Conservation (phyloP, 352 stramenopile genomes). For the Phytophthora megakarya region DNA sequence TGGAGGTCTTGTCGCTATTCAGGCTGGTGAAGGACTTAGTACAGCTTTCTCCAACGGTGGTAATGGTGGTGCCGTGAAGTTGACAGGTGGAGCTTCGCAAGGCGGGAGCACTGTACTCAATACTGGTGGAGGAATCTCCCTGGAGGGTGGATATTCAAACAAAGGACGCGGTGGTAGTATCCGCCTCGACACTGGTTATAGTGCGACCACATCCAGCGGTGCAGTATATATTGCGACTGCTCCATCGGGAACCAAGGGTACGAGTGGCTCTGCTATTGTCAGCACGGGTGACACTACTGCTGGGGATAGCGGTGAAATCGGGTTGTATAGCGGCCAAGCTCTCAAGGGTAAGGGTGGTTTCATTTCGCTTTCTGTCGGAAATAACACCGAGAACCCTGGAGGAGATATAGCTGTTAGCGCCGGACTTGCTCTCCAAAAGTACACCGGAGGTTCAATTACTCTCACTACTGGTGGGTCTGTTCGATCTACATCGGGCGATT, state of each 20-base stretch:
- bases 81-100: conserved; percentile 84
- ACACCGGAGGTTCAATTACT: conserved; percentile 54
- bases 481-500: conserved; percentile 61
- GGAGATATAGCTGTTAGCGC: conserved; percentile 68
- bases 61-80: conserved; percentile 82
- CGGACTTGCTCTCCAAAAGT: conserved; percentile 67
- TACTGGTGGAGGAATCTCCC: conserved; percentile 70
- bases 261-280: conserved; percentile 50
- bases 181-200: conserved; percentile 51
- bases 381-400: conserved; percentile 53
- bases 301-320: conserved; percentile 69
- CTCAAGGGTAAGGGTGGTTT: conserved; percentile 63
- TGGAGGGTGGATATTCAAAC: conserved; percentile 75
- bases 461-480: conserved; percentile 63
- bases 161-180: conserved; percentile 64
- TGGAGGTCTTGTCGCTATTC: conserved; percentile 53
- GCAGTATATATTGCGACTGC: conserved; percentile 53
- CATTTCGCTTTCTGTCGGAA: conserved; percentile 58
- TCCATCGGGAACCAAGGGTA: conserved; percentile 62
- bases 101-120: conserved; percentile 57
- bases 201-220: conserved; percentile 60
- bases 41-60: conserved; percentile 78
- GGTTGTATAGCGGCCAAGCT: conserved; percentile 56
- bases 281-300: conserved; percentile 65
- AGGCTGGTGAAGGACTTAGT: conserved; percentile 65